A percentile compares a stretch with the other conserved stretches of the same genome.
These are phyloP conservation scores for Capsella rubella DNA, from an alignment of 441 rosid species.

Conservation along the genomic window DNA sequence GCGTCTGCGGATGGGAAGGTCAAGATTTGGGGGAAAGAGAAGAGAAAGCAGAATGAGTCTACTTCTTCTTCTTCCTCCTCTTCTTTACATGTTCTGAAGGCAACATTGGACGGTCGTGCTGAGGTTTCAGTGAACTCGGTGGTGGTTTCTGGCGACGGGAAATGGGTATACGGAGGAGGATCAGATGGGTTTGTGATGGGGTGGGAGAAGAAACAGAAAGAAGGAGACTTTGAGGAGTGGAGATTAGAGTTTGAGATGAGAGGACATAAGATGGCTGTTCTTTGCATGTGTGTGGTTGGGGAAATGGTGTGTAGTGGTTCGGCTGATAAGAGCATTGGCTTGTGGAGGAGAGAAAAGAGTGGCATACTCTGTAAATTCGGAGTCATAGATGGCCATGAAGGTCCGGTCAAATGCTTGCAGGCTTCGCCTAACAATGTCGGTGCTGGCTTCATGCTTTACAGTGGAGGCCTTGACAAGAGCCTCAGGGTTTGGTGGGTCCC, in stretches of 20 bases:
- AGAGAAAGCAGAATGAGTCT: slow-evolving; percentile 32
- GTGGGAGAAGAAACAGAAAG: slow-evolving; percentile 66
- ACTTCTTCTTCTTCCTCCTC: slow-evolving; percentile 23
- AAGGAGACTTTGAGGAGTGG: slow-evolving; percentile 60
- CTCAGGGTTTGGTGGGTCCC: slow-evolving; percentile 97
- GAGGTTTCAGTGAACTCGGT: slow-evolving; percentile 84
- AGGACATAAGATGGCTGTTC: slow-evolving; percentile 78
- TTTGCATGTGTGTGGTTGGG: slow-evolving; percentile 74
- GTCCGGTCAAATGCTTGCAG: slow-evolving; percentile 90
- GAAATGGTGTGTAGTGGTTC: slow-evolving; percentile 82
- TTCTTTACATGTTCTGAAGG: slow-evolving; percentile 63
- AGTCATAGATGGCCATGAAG: slow-evolving; percentile 76
- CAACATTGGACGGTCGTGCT: slow-evolving; percentile 70
- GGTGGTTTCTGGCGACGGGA: slow-evolving; percentile 74
- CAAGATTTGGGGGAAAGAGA: slow-evolving; percentile 77
- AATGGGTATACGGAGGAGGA: slow-evolving; percentile 88
- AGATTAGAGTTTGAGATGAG: slow-evolving; percentile 64
- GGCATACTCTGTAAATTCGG: slow-evolving; percentile 66
- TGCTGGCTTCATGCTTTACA: slow-evolving; percentile 84
- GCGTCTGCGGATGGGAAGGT: slow-evolving; percentile 94
- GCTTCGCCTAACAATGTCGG: slow-evolving; percentile 71
- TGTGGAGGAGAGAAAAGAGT: slow-evolving; percentile 72
- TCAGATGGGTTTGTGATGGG: slow-evolving; percentile 91
- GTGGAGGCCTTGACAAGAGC: slow-evolving; percentile 87
- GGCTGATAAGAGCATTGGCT: slow-evolving; percentile 80